Percentiles rank a stretch among this genome's conserved stretches.
Evolutionary conservation across 805 yeast genomes (phyloP).

Genomic region (Saturnispora sanitii): DNA sequence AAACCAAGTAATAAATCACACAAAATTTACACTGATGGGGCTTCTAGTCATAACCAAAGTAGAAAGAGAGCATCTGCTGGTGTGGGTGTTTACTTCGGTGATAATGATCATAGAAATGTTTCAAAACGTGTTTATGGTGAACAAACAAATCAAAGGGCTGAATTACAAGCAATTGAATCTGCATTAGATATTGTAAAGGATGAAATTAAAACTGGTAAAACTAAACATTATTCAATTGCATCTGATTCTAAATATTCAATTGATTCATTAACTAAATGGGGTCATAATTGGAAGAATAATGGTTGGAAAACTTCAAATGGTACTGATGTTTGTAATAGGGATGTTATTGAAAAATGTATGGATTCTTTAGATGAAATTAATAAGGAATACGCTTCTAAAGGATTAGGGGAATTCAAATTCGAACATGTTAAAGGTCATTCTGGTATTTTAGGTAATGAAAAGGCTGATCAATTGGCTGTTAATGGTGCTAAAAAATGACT

Average conservation of each 20-base stretch:
- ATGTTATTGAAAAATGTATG: constrained; percentile 33
- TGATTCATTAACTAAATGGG: constrained; percentile 49
- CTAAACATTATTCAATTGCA: constrained; percentile 32
- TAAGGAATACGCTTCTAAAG: constrained; percentile 26
- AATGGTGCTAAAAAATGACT: constrained; percentile 29
- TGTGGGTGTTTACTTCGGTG: constrained; percentile 66
- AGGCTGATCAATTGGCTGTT: constrained; percentile 69
- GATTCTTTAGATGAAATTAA: constrained; percentile 28
- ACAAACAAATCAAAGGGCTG: constrained; percentile 78
- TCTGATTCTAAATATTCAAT: constrained; percentile 68
- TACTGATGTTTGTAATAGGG: constrained; percentile 38
- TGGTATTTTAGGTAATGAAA: constrained; percentile 61
- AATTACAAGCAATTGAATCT: constrained; percentile 52
- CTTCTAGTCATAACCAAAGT: constrained; percentile 52
- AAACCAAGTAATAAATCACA: neutral
- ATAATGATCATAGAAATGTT: constrained; percentile 41
- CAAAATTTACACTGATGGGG: constrained; percentile 68
- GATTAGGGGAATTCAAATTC: constrained; percentile 34
- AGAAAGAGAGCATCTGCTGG: constrained; percentile 41
- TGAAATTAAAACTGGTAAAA: constrained; percentile 23
- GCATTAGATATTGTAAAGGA: constrained; percentile 38
- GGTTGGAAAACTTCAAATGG: constrained; percentile 44
- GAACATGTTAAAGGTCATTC: constrained; percentile 66
- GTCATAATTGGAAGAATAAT: constrained; percentile 42
- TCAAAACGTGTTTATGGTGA: constrained; percentile 40